Conservation (phyloP, 2,329 filamentous ascomycete genomes). For the Cladosporium halotolerans region DNA sequence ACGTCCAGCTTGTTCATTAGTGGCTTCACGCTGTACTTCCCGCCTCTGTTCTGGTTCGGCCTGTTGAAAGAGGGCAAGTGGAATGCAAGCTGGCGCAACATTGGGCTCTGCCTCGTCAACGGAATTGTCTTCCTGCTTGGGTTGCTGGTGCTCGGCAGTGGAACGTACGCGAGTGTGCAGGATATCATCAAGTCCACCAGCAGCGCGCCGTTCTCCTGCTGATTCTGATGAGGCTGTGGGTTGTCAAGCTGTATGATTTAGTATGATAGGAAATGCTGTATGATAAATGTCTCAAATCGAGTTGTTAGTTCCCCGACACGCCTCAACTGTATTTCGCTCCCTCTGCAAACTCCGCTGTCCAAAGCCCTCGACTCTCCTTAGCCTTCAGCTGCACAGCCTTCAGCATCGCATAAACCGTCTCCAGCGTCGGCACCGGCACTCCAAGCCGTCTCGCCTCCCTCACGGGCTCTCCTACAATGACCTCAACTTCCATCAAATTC, state of each 20-base stretch:
- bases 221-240: too few relatives aligned
- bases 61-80: conserved; percentile 44
- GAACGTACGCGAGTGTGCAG: conserved; percentile 41
- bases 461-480: conserved; percentile 52
- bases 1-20: conserved; percentile 58
- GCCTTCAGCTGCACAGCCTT: conserved; percentile 31
- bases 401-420: conserved; percentile 44
- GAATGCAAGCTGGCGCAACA: conserved; percentile 43
- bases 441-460: conserved; percentile 44
- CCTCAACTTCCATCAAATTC: conserved; percentile 53
- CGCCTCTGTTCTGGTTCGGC: conserved; percentile 36
- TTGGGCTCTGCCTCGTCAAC: conserved; percentile 41
- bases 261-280: too few relatives aligned
- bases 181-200: conserved; percentile 32
- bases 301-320: too few relatives aligned
- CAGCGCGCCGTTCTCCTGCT: neutral
- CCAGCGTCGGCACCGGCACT: conserved; percentile 46
- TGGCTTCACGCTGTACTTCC: conserved; percentile 52
- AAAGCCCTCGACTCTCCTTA: conserved; percentile 40
- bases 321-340: conserved; percentile 15
- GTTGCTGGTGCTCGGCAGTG: conserved; percentile 30
- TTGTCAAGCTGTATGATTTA: too few relatives aligned
- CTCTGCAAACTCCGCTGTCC: conserved; percentile 18
- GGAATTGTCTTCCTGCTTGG: conserved; percentile 34
- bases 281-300: too few relatives aligned